A percentile compares a stretch with the other conserved stretches of the same genome.
Conservation (phyloP, 805 yeast genomes). For the Metschnikowia baotianmanensis region DNA sequence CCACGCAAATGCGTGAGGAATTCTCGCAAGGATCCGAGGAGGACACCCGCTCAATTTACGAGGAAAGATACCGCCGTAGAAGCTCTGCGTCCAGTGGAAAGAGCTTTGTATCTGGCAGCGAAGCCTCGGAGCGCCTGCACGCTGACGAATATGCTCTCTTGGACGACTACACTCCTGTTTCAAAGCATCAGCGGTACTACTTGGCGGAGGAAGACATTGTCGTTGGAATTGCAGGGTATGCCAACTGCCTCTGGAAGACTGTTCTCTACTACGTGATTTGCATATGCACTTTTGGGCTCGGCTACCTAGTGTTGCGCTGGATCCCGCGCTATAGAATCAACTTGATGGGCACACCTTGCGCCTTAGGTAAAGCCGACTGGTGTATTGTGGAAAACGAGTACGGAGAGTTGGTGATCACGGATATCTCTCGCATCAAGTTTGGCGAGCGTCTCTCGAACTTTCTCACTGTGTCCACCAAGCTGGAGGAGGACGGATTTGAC, state of each 20-base stretch:
- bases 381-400: constrained; percentile 90
- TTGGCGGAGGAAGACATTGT: constrained; percentile 95
- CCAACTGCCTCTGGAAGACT: constrained; percentile 46
- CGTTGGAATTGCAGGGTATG: constrained; percentile 90
- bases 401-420: constrained; percentile 72
- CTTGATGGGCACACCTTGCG: constrained; percentile 60
- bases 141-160: constrained; percentile 12
- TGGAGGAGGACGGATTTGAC: constrained; percentile 26
- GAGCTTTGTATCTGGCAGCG: constrained; percentile 6
- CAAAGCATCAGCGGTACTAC: constrained; percentile 75
- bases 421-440: constrained; percentile 58
- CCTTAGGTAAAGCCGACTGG: constrained; percentile 87
- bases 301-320: constrained; percentile 80
- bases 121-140: constrained; percentile 7
- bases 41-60: constrained; percentile 19
- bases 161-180: constrained; percentile 29
- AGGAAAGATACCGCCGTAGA: constrained; percentile 27
- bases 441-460: constrained; percentile 71
- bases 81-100: constrained; percentile 16
- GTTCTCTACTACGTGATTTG: constrained; percentile 54
- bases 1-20: constrained; percentile 7
- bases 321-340: constrained; percentile 70
- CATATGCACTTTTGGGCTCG: constrained; percentile 62
- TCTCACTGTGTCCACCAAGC: constrained; percentile 34
- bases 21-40: constrained; percentile 5